A percentile compares a stretch with the other conserved stretches of the same genome.
These are phyloP conservation scores for Hericium rajendrae DNA, from an alignment of 768 basidiomycete species.

Conservation along the genomic window DNA sequence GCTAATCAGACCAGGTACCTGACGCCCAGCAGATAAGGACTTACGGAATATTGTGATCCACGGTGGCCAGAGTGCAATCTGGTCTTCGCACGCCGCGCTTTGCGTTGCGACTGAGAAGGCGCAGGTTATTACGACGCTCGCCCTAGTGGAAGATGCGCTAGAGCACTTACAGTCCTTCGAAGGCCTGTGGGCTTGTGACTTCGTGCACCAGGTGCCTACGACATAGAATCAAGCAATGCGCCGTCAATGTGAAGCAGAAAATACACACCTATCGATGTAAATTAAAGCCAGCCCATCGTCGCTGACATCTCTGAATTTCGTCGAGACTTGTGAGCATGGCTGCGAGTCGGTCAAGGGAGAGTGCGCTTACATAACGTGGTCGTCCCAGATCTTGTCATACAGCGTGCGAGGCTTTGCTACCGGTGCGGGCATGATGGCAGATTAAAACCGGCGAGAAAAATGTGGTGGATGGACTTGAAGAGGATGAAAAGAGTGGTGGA, in stretches of 20 bases:
- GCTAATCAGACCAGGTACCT: background rate
- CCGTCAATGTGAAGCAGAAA: background rate
- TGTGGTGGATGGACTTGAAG: background rate
- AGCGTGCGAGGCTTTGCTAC: conserved; percentile 68
- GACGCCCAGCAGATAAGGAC: background rate
- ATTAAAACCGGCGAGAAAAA: background rate
- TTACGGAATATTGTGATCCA: conserved; percentile 50
- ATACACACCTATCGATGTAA: conserved; percentile 47
- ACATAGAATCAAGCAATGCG: conserved; percentile 4
- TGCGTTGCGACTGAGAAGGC: conserved; percentile 31
- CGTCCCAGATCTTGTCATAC: conserved; percentile 98
- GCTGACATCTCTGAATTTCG: conserved; percentile 45
- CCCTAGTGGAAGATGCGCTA: background rate
- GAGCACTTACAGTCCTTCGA: conserved; percentile 39
- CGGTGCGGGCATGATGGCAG: conserved; percentile 41
- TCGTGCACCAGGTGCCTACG: conserved; percentile 50
- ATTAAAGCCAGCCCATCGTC: conserved; percentile 72
- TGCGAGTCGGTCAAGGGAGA: background rate
- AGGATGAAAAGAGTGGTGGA: background rate
- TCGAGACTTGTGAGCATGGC: background rate
- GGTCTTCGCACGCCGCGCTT: conserved; percentile 47
- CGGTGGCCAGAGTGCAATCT: conserved; percentile 57
- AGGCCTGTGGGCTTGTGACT: conserved; percentile 56
- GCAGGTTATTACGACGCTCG: background rate
- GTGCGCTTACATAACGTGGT: conserved; percentile 76